phyloP scores from a whole-genome alignment of 2,329 filamentous ascomycete genomes.

The Neofusicoccum parvum region DNA sequence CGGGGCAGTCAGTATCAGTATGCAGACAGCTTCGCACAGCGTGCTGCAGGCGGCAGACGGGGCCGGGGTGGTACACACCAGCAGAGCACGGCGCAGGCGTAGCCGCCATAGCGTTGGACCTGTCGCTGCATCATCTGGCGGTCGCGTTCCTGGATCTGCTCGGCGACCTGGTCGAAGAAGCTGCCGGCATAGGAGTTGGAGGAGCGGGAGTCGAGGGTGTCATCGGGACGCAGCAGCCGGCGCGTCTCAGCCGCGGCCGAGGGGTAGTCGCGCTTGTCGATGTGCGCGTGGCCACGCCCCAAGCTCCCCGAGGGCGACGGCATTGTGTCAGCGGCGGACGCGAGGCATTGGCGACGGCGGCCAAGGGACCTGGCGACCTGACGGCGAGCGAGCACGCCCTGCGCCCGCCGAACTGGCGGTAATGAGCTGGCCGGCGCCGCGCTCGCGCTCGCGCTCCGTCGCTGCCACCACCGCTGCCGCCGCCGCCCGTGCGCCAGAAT shows the following conservation, averaged over 20 bases:
- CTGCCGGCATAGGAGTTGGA: slow-evolving; percentile 51
- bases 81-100: slow-evolving; percentile 62
- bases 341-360: neutral
- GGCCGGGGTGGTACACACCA: slow-evolving; percentile 36
- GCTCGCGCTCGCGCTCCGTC: too few species aligned
- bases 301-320: slow-evolving; percentile 13
- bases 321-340: neutral
- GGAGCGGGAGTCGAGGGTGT: slow-evolving; percentile 34
- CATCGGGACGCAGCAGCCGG: slow-evolving; percentile 40
- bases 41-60: neutral
- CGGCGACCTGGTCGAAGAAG: slow-evolving; percentile 63
- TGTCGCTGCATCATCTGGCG: slow-evolving; percentile 56
- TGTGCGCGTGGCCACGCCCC: slow-evolving; percentile 34
- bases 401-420: slow-evolving; percentile 7
- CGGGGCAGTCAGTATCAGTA: slow-evolving; percentile 26
- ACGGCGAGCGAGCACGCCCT: neutral
- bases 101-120: slow-evolving; percentile 57
- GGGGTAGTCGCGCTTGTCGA: slow-evolving; percentile 56
- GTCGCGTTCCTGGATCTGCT: slow-evolving; percentile 62
- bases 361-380: neutral
- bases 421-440: slow-evolving; percentile 8
- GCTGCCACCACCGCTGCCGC: too few species aligned
- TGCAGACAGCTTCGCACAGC: neutral
- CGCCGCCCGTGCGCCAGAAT: slow-evolving; percentile 13
- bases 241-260: slow-evolving; percentile 18